Base-by-base conservation (phyloP, 257 asterid species). In the Galeopsis tetrahit region DNA sequence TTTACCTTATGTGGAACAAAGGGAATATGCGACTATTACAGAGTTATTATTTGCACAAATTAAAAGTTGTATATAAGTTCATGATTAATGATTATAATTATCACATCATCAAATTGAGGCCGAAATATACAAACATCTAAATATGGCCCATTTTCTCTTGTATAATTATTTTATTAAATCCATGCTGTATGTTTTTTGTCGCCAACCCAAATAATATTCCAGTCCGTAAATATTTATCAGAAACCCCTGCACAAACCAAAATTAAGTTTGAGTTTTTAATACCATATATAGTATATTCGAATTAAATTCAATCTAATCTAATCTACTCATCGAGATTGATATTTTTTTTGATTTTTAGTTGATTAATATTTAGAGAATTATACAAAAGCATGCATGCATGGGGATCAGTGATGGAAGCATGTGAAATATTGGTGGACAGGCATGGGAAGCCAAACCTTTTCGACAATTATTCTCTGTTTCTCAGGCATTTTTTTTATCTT, bases 351-450 rank as follows among this genome's bases (percentile, higher is more conserved):
- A 48, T 48, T 48, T 13, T 21, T 21, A 21, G 28, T 21, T 21
- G 61, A 7, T 21, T 1, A 52, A 15, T 53, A 55, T 17, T 7
- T 55, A 35, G 36, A 64, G 64, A 63, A 46, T 56, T 40, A 8
- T 68, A 32, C 14, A 67, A 49, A 71, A 70, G 73, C 15, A 58
- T 58, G 73, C 15, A 58, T 58, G 46, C 81, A 73, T 78, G 14
- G 81, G 81, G 80, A 69, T 68, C 10, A 49, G 84, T 77, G 87
- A 76, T 66, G 7, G 77, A 11, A 80, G 78, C 90, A 88, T 81
- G 95, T 88, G 90, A 88, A 59, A 31, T 79, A 35, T 78, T 75
- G 89, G 81, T 84, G 88, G 77, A 80, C 66, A 78, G 83, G 90
- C 86, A 90, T 90, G 94, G 96, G 90, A 82, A 70, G 74, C 81